Evolutionary conservation across 495 filamentous ascomycete genomes (phyloP).

Genomic region (Ascodesmis nigricans): DNA sequence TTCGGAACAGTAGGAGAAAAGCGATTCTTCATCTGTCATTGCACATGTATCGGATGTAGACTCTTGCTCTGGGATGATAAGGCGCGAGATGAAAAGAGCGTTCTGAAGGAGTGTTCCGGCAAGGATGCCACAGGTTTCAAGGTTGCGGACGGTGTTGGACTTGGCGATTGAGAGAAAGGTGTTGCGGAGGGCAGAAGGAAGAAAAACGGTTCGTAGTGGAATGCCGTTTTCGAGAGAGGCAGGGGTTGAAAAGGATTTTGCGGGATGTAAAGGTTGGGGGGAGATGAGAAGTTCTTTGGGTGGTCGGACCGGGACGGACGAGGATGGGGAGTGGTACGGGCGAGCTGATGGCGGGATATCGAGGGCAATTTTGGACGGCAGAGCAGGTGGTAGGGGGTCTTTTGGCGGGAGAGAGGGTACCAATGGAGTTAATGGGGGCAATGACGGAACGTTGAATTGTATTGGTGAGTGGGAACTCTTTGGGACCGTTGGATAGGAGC

Average conservation of each 20-base stretch:
- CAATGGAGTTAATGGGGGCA: conserved; percentile 3
- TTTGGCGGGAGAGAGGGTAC: conserved; percentile 21
- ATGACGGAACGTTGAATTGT: background rate
- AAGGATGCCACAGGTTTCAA: conserved; percentile 88
- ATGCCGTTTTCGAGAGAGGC: conserved; percentile 75
- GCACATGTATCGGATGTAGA: conserved; percentile 85
- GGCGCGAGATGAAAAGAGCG: conserved; percentile 66
- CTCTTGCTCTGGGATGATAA: conserved; percentile 79
- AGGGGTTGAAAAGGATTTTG: conserved; percentile 47
- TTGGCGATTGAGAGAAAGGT: conserved; percentile 49
- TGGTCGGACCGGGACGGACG: conserved; percentile 22
- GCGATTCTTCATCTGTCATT: conserved; percentile 56
- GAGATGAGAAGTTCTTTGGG: conserved; percentile 23
- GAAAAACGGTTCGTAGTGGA: conserved; percentile 66
- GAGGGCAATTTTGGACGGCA: conserved; percentile 2
- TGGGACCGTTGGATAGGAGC: conserved; percentile 35
- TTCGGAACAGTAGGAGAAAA: conserved; percentile 69
- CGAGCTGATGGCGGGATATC: conserved; percentile 17
- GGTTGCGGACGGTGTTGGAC: conserved; percentile 52
- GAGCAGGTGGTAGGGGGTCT: conserved; percentile 15
- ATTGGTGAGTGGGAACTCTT: conserved; percentile 22
- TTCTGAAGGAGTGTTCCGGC: conserved; percentile 81
- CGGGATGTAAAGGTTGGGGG: conserved; percentile 18
- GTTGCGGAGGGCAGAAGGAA: conserved; percentile 50
- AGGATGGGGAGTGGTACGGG: conserved; percentile 20